Evolutionary conservation across 2,329 filamentous ascomycete species (phyloP).

Genomic region (Chaetoscypha palmicola): DNA sequence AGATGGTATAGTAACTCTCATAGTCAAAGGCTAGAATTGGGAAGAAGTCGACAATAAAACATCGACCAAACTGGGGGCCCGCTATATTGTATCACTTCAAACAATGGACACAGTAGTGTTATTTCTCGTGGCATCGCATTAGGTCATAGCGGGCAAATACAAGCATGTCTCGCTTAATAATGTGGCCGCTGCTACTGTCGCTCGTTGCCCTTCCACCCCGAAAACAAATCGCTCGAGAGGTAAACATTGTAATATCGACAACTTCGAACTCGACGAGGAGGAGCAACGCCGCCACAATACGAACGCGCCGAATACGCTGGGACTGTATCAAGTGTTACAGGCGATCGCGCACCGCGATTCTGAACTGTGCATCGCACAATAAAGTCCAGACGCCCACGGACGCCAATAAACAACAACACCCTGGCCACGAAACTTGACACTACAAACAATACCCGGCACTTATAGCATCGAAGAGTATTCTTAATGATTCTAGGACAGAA

Average conservation of each 20-base stretch:
- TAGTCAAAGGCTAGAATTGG: too few species aligned
- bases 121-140: too few species aligned
- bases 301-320: background rate
- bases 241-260: constrained; percentile 10
- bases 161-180: background rate
- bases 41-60: too few species aligned
- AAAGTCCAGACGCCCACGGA: background rate
- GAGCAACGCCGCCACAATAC: constrained; percentile 5
- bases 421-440: constrained; percentile 23
- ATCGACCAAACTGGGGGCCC: too few species aligned
- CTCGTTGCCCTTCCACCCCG: constrained; percentile 1
- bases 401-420: constrained; percentile 21
- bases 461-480: too few species aligned
- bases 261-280: constrained; percentile 8
- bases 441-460: background rate
- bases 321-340: constrained; percentile 7
- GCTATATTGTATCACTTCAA: too few species aligned
- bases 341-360: constrained; percentile 7
- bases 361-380: background rate
- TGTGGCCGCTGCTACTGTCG: background rate
- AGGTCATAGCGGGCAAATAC: background rate
- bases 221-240: background rate
- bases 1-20: too few species aligned
- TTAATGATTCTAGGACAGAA: constrained; percentile 15
- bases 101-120: too few species aligned